Evolutionary conservation across 2,329 filamentous ascomycete species (phyloP).

Genomic region (Fonsecaea monophora): DNA sequence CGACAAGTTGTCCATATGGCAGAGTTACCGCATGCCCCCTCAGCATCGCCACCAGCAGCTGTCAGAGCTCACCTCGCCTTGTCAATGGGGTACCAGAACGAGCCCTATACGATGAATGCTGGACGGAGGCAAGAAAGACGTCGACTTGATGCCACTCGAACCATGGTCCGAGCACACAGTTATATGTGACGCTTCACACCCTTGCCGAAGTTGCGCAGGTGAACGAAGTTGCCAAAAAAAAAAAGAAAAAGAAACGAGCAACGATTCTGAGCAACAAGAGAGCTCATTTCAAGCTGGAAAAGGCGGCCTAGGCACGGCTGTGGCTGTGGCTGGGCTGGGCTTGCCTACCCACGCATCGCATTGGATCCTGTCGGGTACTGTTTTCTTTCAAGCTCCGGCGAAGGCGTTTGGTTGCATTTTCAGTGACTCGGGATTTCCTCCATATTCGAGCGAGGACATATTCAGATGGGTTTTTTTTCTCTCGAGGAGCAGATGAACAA

Average conservation of each 20-base stretch:
- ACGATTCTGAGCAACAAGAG: neutral
- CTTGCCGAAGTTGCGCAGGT: neutral
- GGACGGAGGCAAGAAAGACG: conserved; percentile 38
- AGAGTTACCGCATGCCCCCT: conserved; percentile 31
- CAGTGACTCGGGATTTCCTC: neutral
- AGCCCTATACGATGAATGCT: conserved; percentile 37
- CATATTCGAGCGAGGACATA: neutral
- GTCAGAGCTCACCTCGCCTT: conserved; percentile 30
- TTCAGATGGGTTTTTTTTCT: neutral
- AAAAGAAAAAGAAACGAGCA: neutral
- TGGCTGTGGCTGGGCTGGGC: neutral
- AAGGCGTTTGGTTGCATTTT: conserved; percentile 2
- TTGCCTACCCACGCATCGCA: neutral
- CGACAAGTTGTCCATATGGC: conserved; percentile 18
- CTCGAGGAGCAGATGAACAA: neutral
- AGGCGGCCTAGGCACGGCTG: neutral
- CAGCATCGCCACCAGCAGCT: conserved; percentile 28
- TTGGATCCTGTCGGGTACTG: neutral
- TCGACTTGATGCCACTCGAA: conserved; percentile 38
- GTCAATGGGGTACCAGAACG: conserved; percentile 34
- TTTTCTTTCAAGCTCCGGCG: neutral
- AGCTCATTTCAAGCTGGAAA: neutral
- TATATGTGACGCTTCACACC: conserved; percentile 25
- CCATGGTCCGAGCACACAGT: conserved; percentile 32
- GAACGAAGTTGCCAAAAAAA: neutral